Evolutionary conservation across 805 yeast genomes (phyloP), one percentile per base, ranked within the genome.

Genomic region (Nakazawaea ambrosiae): DNA sequence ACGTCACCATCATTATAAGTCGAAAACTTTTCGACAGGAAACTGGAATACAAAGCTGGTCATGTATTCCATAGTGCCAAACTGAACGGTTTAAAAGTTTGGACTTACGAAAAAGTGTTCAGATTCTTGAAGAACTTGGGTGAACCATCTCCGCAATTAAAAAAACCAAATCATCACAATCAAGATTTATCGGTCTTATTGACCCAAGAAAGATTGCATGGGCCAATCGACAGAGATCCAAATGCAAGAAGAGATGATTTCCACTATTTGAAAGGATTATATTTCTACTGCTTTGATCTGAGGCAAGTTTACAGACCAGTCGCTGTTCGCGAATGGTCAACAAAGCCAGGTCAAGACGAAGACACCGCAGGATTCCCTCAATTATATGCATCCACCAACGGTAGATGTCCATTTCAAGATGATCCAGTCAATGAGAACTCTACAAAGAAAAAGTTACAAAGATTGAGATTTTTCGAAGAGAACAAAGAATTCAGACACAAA

Each of bases 121-220:
- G 96, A 36, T 89, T 89, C 51, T 67, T 88, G 55, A 72, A 68
- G 43, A 75, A 84, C 55, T 61, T 84, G 49, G 78, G 75, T 34
- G 77, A 50, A 37, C 51, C 58, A 10, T 18, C 36, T 19, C 36
- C 36, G 25, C 39, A 33, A 17, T 20, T 19, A 2, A 41, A 43
- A 22, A 32, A 45, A 28, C 30, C 41, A 23, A 20, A 27, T 7
- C 24, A 28, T 12, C 42, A 39, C 31, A 38, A 40, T n/a, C 58
- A 64, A 24, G 63, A 65, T 22, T 59, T 81, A 33, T 70, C 81
- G 3, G 74, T 80, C 34, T 65, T 90, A 45, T 68, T 90, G 49
- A 78, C 79, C 45, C 88, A 86, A 51, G 98, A 92, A 53, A 85
- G 85, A 50, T 60, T 85, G 11, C 78, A 75, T 54, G 97, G 96